Percentiles rank a stretch among this genome's conserved stretches.
Evolutionary conservation across 768 basidiomycete species (phyloP).

Genomic region (Ramaria sp.): DNA sequence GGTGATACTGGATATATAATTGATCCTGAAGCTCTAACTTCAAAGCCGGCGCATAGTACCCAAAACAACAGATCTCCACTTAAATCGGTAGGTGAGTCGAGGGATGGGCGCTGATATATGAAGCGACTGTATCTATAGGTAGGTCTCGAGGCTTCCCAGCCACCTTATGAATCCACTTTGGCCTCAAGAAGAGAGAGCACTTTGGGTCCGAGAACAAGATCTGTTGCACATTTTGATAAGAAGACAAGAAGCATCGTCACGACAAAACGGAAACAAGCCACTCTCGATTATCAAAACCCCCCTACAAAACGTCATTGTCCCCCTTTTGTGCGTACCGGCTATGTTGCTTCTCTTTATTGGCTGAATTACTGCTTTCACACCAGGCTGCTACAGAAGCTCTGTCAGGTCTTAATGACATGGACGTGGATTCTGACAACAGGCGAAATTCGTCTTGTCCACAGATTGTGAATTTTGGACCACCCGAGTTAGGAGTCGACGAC

Average conservation of each 20-base stretch:
- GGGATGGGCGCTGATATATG: no score
- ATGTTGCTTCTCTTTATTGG: background rate
- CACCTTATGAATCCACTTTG: no score
- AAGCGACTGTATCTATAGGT: no score
- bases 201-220: background rate
- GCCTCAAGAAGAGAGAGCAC: background rate
- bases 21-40: background rate
- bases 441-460: background rate
- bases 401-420: background rate
- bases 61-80: no score
- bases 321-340: no score
- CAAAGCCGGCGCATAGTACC: no score
- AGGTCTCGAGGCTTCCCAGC: no score
- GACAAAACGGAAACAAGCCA: background rate
- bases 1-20: background rate
- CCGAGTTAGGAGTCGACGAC: background rate
- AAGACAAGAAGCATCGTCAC: background rate
- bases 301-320: background rate
- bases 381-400: background rate
- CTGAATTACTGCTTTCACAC: no score
- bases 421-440: background rate
- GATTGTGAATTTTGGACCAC: background rate
- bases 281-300: background rate
- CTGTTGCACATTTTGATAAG: background rate
- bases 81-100: no score